Evolutionary conservation across 2,329 filamentous ascomycete genomes (phyloP).

Genomic region (Verruconis gallopava): DNA sequence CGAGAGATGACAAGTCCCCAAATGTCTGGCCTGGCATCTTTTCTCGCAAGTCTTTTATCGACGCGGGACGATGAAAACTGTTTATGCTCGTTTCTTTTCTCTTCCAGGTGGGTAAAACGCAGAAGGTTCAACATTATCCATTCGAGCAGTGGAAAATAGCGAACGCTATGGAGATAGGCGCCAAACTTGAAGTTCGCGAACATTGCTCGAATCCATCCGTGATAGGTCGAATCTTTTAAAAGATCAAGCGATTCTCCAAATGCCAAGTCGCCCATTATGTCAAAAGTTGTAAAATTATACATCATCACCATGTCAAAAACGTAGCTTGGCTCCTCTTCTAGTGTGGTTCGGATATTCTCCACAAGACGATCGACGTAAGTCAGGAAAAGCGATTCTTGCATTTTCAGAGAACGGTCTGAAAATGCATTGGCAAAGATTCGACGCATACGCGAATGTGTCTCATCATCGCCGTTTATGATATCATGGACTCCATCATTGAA

Average conservation of each 20-base stretch:
- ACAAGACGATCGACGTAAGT: conserved; percentile 9
- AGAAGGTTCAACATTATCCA: conserved; percentile 13
- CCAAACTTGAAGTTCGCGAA: conserved; percentile 3
- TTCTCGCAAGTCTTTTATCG: conserved; percentile 15
- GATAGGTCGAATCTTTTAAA: neutral
- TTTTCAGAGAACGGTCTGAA: conserved; percentile 8
- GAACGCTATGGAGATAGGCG: neutral
- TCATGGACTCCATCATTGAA: neutral
- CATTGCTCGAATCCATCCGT: conserved; percentile 3
- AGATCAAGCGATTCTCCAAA: conserved; percentile 10
- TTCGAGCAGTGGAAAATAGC: conserved; percentile 1
- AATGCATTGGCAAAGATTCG: conserved; percentile 10
- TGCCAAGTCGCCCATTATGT: conserved; percentile 9
- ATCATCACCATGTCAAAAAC: conserved; percentile 5
- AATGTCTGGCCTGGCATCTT: conserved; percentile 24
- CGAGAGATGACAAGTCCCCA: conserved; percentile 26
- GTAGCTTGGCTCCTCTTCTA: neutral
- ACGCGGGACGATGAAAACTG: conserved; percentile 18
- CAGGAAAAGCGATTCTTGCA: conserved; percentile 9
- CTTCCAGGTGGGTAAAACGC: conserved; percentile 5
- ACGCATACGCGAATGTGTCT: conserved; percentile 7
- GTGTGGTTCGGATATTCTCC: neutral
- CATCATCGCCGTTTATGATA: conserved; percentile 4
- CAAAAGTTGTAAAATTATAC: conserved; percentile 10
- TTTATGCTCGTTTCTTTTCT: conserved; percentile 7